A percentile compares a stretch with the other conserved stretches of the same genome.
These are phyloP conservation scores for Punctularia strigosozonata DNA, from an alignment of 768 basidiomycete genomes.

Conservation along the genomic window DNA sequence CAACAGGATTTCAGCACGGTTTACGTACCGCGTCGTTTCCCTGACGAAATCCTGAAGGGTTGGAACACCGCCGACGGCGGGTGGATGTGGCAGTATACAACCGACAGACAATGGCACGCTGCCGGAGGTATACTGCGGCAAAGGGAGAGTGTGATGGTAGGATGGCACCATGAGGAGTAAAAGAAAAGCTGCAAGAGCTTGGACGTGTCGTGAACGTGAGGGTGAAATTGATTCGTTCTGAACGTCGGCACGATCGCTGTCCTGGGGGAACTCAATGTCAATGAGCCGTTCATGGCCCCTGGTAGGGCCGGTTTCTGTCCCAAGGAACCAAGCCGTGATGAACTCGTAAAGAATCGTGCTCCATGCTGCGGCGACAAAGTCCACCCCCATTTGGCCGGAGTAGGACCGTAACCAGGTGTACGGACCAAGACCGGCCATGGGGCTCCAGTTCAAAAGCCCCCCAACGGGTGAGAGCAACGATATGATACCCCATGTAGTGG, in stretches of 20 bases:
- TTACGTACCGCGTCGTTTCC: constrained; percentile 37
- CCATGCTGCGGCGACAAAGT: constrained; percentile 73
- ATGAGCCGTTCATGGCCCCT: constrained; percentile 2
- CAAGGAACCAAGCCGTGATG: constrained; percentile 48
- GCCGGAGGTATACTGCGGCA: constrained; percentile 21
- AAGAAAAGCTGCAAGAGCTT: constrained; percentile 29
- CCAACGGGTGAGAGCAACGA: constrained; percentile 57
- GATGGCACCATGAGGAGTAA: constrained; percentile 45
- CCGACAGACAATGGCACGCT: constrained; percentile 53
- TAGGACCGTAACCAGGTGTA: constrained; percentile 57
- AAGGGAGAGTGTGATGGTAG: constrained; percentile 29
- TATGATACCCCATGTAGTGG: constrained; percentile 41
- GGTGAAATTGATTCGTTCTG: neutral
- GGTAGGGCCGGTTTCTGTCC: constrained; percentile 10
- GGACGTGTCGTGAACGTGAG: constrained; percentile 12
- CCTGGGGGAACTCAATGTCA: constrained; percentile 1
- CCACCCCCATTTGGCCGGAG: constrained; percentile 47
- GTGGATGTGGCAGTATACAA: constrained; percentile 50
- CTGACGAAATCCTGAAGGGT: constrained; percentile 48
- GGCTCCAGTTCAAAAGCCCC: constrained; percentile 61
- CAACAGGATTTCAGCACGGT: constrained; percentile 42
- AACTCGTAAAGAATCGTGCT: constrained; percentile 50
- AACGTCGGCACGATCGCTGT: neutral
- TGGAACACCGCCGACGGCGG: constrained; percentile 25
- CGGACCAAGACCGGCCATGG: constrained; percentile 34